phyloP scores from a whole-genome alignment of 495 filamentous ascomycete species.

The Penicillium maclennaniae region DNA sequence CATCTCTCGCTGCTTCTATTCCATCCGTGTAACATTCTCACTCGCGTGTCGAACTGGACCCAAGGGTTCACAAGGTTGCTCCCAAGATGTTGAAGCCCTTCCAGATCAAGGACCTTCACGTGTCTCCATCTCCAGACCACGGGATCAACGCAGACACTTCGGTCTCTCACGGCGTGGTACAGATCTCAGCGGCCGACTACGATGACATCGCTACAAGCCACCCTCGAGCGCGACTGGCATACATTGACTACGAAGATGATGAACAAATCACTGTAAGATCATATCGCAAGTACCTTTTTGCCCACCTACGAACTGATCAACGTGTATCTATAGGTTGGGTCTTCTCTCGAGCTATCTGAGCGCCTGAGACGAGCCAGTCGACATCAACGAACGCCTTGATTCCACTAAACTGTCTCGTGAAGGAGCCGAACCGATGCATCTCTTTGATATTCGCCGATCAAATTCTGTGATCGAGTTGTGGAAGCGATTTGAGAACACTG shows the following conservation, averaged over 20 bases:
- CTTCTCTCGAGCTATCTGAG: conserved; percentile 48
- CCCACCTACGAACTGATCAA: conserved; percentile 6
- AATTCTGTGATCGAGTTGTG: conserved; percentile 43
- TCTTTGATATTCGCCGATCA: conserved; percentile 47
- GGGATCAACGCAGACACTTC: conserved; percentile 2
- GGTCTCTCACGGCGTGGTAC: conserved; percentile 28
- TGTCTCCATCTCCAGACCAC: conserved; percentile 10
- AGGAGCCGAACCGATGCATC: conserved; percentile 33
- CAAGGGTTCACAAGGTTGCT: not conserved
- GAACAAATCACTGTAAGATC: conserved; percentile 53
- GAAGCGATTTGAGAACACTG: conserved; percentile 30
- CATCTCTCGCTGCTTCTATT: conserved; percentile 2
- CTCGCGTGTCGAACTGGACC: conserved; percentile 1
- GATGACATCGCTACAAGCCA: conserved; percentile 44
- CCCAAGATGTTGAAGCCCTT: conserved; percentile 42
- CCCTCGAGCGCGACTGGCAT: conserved; percentile 50
- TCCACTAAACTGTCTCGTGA: conserved; percentile 10
- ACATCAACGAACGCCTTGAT: conserved; percentile 1
- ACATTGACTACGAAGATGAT: conserved; percentile 55
- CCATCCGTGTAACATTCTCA: conserved; percentile 12
- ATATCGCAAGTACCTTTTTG: not conserved
- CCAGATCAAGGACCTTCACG: conserved; percentile 39
- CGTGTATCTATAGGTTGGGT: conserved; percentile 39
- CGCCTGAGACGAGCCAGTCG: conserved; percentile 46
- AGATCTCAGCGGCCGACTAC: conserved; percentile 44